These are phyloP conservation scores for Sporisorium exsertum DNA, from an alignment of 1,284 basidiomycete species.

Conservation along the genomic window DNA sequence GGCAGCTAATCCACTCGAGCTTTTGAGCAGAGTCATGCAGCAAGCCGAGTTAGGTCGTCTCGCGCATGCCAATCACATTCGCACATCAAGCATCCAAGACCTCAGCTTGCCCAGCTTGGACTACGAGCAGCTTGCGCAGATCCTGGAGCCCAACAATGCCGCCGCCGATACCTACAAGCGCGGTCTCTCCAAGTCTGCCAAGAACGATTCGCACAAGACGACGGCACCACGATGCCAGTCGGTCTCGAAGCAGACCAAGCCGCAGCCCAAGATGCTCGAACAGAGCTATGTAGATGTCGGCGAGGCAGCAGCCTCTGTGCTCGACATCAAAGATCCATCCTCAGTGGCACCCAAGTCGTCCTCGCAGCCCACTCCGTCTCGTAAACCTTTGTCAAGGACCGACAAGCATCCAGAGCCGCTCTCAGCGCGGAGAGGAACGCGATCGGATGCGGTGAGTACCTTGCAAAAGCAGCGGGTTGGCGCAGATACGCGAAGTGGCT, in stretches of 20 bases:
- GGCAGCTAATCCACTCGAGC: constrained; percentile 49
- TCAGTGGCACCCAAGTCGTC: background rate
- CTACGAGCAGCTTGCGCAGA: constrained; percentile 49
- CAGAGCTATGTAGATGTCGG: constrained; percentile 59
- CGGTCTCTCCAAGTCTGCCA: constrained; percentile 9
- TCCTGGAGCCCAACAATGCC: constrained; percentile 41
- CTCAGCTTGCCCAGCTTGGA: constrained; percentile 37
- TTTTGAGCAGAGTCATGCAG: constrained; percentile 31
- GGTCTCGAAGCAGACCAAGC: background rate
- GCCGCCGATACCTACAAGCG: constrained; percentile 37
- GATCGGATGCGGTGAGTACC: constrained; percentile 6
- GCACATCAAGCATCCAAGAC: constrained; percentile 25
- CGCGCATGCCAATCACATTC: constrained; percentile 39
- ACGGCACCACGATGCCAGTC: background rate
- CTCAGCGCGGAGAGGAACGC: background rate
- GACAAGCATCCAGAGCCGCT: background rate
- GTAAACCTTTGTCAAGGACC: background rate
- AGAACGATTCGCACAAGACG: constrained; percentile 1
- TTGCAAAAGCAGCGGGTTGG: constrained; percentile 19
- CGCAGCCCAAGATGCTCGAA: constrained; percentile 35
- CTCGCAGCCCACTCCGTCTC: background rate
- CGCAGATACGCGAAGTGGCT: constrained; percentile 1
- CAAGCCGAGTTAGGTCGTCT: constrained; percentile 37
- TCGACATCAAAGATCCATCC: constrained; percentile 41
- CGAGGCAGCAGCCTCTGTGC: constrained; percentile 50